Percentiles rank a stretch among this genome's conserved stretches.
Conservation (phyloP, 768 basidiomycete genomes). For the Trametes cinnabarina region DNA sequence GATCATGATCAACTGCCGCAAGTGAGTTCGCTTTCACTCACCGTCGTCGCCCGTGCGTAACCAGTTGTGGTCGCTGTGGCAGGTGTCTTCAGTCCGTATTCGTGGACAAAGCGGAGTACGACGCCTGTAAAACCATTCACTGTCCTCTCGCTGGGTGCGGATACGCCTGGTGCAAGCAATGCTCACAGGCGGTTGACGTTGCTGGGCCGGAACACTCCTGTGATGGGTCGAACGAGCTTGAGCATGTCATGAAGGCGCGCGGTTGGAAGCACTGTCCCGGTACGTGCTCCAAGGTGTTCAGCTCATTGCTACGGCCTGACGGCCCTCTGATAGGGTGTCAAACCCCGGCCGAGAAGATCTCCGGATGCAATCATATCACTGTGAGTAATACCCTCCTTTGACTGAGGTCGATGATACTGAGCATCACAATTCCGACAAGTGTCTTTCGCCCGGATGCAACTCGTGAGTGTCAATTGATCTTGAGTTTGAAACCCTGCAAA, state of each 20-base stretch:
- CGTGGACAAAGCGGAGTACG: constrained; percentile 51
- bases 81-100: constrained; percentile 51
- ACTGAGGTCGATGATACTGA: neutral
- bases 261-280: constrained; percentile 70
- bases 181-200: constrained; percentile 41
- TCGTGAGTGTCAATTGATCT: constrained; percentile 28
- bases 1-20: constrained; percentile 47
- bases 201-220: constrained; percentile 51
- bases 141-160: constrained; percentile 51
- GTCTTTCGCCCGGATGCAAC: constrained; percentile 34
- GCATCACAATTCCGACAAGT: constrained; percentile 21
- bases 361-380: constrained; percentile 38
- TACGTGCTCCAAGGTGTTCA: constrained; percentile 16
- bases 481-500: too few species aligned
- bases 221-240: constrained; percentile 55
- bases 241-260: constrained; percentile 46
- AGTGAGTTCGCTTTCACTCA: constrained; percentile 33
- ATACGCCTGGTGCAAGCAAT: constrained; percentile 61
- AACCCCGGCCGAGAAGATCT: constrained; percentile 33
- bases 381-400: constrained; percentile 17
- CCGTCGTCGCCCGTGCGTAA: too few species aligned
- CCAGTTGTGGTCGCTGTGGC: neutral
- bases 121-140: constrained; percentile 37
- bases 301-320: neutral
- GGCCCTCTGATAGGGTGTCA: constrained; percentile 35